A percentile compares a stretch with the other conserved stretches of the same genome.
Evolutionary conservation across 805 yeast genomes (phyloP).

Genomic region (Scheffersomyces spartinae): DNA sequence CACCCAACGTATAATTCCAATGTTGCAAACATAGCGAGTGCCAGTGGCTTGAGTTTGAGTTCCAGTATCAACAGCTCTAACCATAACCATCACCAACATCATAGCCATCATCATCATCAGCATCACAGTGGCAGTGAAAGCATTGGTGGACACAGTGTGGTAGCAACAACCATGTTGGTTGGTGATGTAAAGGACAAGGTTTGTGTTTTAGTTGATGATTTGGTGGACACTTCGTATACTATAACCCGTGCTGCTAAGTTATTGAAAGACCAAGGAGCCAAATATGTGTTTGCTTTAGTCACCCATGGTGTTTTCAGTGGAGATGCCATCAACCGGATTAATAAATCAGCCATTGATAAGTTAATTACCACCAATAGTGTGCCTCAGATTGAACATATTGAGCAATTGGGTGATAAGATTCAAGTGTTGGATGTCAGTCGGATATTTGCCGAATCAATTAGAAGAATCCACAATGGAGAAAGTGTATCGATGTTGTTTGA

Average conservation of each 20-base stretch:
- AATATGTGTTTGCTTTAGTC: conserved; percentile 71
- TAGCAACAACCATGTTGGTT: conserved; percentile 88
- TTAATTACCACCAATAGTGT: conserved; percentile 84
- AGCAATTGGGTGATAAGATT: conserved; percentile 43
- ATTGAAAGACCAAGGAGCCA: conserved; percentile 88
- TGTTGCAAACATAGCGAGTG: too few relatives aligned
- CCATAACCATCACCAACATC: conserved; percentile 9
- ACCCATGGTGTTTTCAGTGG: conserved; percentile 94
- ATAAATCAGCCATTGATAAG: conserved; percentile 63
- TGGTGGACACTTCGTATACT: conserved; percentile 89
- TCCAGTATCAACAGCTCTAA: too few relatives aligned
- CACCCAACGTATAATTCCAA: too few relatives aligned
- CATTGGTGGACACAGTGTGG: conserved; percentile 18
- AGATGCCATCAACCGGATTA: conserved; percentile 69
- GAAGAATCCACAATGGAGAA: conserved; percentile 96
- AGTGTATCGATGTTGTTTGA: conserved; percentile 89
- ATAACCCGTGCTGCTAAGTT: conserved; percentile 86
- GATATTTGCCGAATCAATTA: conserved; percentile 86
- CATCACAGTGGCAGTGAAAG: too few relatives aligned
- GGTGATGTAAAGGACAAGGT: conserved; percentile 84
- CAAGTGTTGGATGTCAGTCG: conserved; percentile 82
- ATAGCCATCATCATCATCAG: conserved; percentile 6
- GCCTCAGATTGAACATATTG: conserved; percentile 59
- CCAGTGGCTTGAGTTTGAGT: too few relatives aligned
- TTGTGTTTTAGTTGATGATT: conserved; percentile 87